Conservation (phyloP, 345 rosid species). For the Trapa incisa region DNA sequence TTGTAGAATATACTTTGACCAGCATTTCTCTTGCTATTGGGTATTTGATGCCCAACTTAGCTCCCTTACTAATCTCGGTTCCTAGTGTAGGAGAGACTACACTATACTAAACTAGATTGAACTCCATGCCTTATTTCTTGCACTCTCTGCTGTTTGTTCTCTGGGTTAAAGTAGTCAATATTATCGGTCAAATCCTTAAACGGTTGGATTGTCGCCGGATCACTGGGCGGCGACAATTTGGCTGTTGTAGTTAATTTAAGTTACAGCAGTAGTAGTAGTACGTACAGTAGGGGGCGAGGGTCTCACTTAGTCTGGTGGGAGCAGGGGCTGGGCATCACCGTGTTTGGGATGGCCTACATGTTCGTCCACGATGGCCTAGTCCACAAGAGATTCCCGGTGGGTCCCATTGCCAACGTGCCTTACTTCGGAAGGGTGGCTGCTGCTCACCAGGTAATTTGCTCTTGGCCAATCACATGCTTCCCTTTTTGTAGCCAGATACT, state of each 20-base stretch:
- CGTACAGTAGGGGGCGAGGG: too few species aligned
- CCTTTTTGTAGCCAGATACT: not conserved
- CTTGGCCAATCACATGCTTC: constrained; percentile 2
- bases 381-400: constrained; percentile 84
- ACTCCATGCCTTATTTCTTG: not conserved
- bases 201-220: too few species aligned
- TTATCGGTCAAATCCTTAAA: not conserved
- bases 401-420: constrained; percentile 90
- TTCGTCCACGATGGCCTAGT: constrained; percentile 92
- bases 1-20: too few species aligned
- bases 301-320: not conserved
- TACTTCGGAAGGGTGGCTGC: constrained; percentile 73
- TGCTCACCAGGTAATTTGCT: constrained; percentile 52
- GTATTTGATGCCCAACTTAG: too few species aligned
- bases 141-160: too few species aligned
- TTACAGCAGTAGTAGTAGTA: not conserved
- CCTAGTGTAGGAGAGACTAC: too few species aligned
- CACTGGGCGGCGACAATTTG: too few species aligned
- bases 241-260: not conserved
- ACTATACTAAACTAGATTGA: too few species aligned
- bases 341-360: constrained; percentile 97
- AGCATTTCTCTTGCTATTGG: too few species aligned
- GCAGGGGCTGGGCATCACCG: constrained; percentile 83
- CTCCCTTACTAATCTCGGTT: too few species aligned
- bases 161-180: too few species aligned